A percentile compares a stretch with the other conserved stretches of the same genome.
Conservation (phyloP, 805 yeast species). For the Yamadazyma sp. region DNA sequence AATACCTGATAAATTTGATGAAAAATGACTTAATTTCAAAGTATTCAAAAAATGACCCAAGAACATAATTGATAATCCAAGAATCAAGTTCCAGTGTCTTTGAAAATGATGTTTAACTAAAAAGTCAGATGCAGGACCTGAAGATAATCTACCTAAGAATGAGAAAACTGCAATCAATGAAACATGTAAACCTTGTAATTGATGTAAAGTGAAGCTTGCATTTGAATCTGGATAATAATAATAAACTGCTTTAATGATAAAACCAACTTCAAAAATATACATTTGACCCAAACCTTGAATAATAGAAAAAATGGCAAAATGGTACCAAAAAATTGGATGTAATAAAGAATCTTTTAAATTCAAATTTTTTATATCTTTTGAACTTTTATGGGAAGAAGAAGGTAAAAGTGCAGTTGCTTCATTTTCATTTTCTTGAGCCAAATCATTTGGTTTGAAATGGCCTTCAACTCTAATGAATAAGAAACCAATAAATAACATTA, state of each 20-base stretch:
- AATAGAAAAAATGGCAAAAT: conserved; percentile 26
- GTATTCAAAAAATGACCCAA: conserved; percentile 25
- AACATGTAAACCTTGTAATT: conserved; percentile 32
- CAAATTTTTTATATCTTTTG: conserved; percentile 15
- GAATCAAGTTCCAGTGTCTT: conserved; percentile 30
- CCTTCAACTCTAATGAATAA: conserved; percentile 31
- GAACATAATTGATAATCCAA: conserved; percentile 28
- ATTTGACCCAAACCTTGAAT: conserved; percentile 38
- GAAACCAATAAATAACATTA: conserved; percentile 25
- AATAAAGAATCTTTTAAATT: conserved; percentile 19
- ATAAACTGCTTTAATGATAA: conserved; percentile 26
- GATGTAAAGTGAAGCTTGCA: conserved; percentile 14
- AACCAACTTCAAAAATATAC: conserved; percentile 35
- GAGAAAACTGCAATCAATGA: conserved; percentile 30
- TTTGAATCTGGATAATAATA: conserved; percentile 15
- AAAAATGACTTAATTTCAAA: conserved; percentile 13
- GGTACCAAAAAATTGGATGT: conserved; percentile 31
- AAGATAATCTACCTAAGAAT: conserved; percentile 27
- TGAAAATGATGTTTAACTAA: conserved; percentile 21
- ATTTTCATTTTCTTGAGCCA: conserved; percentile 5
- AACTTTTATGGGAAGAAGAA: conserved; percentile 7
- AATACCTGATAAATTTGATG: conserved; percentile 11
- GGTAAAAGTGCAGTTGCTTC: conserved; percentile 14
- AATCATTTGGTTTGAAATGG: conserved; percentile 10
- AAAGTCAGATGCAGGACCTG: conserved; percentile 31